Base-by-base conservation (phyloP, 257 asterid genomes). In the Primulina eburnea region DNA sequence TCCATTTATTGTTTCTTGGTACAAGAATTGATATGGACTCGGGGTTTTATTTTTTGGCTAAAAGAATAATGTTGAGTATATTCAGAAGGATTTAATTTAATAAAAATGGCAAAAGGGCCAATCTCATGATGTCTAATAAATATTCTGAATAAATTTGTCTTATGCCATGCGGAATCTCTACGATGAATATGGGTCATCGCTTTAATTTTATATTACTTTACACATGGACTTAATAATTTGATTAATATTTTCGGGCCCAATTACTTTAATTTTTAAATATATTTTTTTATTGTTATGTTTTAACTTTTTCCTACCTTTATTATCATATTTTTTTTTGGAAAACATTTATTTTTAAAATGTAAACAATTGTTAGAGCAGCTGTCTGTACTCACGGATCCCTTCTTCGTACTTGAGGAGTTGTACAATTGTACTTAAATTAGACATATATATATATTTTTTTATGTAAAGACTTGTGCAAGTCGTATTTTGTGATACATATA, bases 161-260 rank as follows among this genome's bases (percentile, higher is more conserved):
- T 53, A 70, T 74, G 79, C 71, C 67, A 65, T 61, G 65, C 43
- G 67, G 77, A 71, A 74, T 78, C 74, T 78, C 32, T 61, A 74
- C 67, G 61, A 78, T 75, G 77, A 67, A 38, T 63, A 56, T 74
- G 68, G 79, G 60, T 60, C 60, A 24, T 59, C 28, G 43, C 77
- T 66, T 74, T 66, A 66, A 66, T 74, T 73, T 55, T n/a, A 57
- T 62, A 16, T 43, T 66, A 71, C 69, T 60, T 79, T 67, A 67
- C 80, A 75, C 77, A 75, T 75, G 75, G 35, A 68, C 28, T 73
- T 78, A 55, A 20, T 61, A 18, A 60, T 73, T 65, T 74, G 26
- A 73, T 64, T 34, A 59, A 65, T 74, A 20, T 30, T 60, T 64
- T 56, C 55, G 76, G 82, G 60, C 74, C 76, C 75, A 59, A n/a